phyloP scores from a whole-genome alignment of 371 early-diverging fungal species.

The Lichtheimia corymbifera region DNA sequence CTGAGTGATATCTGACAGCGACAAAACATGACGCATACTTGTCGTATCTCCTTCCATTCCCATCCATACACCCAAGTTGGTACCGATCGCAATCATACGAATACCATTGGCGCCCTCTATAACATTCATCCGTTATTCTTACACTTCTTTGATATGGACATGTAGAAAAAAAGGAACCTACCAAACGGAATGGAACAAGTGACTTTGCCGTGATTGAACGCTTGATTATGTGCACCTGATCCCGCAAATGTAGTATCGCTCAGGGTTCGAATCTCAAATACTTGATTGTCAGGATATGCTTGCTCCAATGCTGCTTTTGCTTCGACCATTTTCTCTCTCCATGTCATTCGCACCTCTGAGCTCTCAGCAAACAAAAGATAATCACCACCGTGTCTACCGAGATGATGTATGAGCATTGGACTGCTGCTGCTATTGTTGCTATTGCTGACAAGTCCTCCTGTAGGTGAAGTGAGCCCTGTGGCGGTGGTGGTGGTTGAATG shows the following conservation, averaged over 20 bases:
- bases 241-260: conserved; percentile 28
- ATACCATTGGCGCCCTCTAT: conserved; percentile 45
- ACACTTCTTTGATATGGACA: background rate
- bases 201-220: conserved; percentile 44
- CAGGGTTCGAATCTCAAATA: conserved; percentile 57
- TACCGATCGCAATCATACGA: conserved; percentile 75
- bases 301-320: conserved; percentile 55
- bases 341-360: conserved; percentile 66
- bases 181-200: conserved; percentile 67
- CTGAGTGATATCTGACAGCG: conserved; percentile 37
- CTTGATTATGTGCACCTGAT: conserved; percentile 11
- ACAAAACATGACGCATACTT: conserved; percentile 30
- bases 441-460: background rate
- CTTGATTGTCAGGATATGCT: conserved; percentile 39
- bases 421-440: background rate
- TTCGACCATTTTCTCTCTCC: conserved; percentile 79
- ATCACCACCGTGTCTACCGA: conserved; percentile 69
- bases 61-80: conserved; percentile 75
- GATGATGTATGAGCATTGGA: conserved; percentile 53
- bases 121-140: background rate
- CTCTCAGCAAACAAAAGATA: conserved; percentile 70
- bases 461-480: conserved; percentile 1
- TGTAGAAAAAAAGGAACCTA: conserved; percentile 16
- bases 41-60: conserved; percentile 41
- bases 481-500: background rate